These are phyloP conservation scores for Rhizoclosmatium globosum DNA, from an alignment of 192 early-diverging fungal species.

Conservation along the genomic window DNA sequence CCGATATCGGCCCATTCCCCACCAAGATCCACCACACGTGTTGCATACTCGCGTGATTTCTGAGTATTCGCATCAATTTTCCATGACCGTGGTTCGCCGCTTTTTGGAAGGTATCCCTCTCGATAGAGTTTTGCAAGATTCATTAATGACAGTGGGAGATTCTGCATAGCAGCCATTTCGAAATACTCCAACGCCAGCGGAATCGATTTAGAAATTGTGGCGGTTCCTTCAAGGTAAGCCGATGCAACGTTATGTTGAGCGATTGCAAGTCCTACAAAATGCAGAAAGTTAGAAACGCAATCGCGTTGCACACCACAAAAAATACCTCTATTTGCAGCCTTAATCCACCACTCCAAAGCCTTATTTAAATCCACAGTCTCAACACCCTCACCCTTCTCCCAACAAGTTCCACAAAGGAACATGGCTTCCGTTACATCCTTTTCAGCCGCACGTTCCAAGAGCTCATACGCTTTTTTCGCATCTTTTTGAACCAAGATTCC, in stretches of 20 bases:
- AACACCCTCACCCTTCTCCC: slow-evolving; percentile 37
- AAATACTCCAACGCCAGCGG: slow-evolving; percentile 49
- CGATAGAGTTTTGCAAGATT: slow-evolving; percentile 51
- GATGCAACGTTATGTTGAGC: slow-evolving; percentile 54
- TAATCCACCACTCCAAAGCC: slow-evolving; percentile 39
- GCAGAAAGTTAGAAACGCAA: not conserved
- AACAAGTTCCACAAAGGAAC: slow-evolving; percentile 44
- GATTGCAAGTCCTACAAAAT: slow-evolving; percentile 43
- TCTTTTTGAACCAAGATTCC: slow-evolving; percentile 39
- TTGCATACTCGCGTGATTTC: slow-evolving; percentile 28
- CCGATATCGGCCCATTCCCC: slow-evolving; percentile 37
- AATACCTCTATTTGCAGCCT: slow-evolving; percentile 47
- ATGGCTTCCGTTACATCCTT: slow-evolving; percentile 43
- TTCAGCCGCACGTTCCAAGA: slow-evolving; percentile 42
- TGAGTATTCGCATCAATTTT: slow-evolving; percentile 6
- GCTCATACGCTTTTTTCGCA: slow-evolving; percentile 27
- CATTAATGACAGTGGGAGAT: slow-evolving; percentile 41
- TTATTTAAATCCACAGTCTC: slow-evolving; percentile 23
- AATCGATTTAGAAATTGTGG: slow-evolving; percentile 22
- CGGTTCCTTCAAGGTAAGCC: slow-evolving; percentile 27
- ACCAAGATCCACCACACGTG: slow-evolving; percentile 1
- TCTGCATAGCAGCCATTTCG: slow-evolving; percentile 52
- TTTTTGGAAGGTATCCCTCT: slow-evolving; percentile 28
- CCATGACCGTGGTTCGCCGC: slow-evolving; percentile 18
- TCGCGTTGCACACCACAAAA: not conserved